These are phyloP conservation scores for Fusarium nanum DNA, from an alignment of 2,329 filamentous ascomycete species.

Conservation along the genomic window DNA sequence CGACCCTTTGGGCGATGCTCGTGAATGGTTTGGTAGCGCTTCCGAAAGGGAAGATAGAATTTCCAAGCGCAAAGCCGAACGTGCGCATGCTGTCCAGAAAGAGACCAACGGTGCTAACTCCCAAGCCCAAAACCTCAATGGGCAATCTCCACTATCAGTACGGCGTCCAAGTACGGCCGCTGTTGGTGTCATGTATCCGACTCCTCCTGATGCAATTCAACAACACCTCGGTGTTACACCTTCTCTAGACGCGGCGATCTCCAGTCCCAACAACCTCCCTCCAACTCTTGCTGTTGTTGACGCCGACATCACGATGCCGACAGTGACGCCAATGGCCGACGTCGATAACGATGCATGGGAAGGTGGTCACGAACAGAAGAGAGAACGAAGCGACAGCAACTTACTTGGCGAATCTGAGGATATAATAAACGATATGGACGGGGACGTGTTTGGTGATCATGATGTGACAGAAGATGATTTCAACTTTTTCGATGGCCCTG, in stretches of 20 bases:
- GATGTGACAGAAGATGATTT: conserved; percentile 86
- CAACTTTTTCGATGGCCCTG: conserved; percentile 78
- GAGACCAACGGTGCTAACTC: conserved; percentile 59
- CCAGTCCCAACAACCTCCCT: conserved; percentile 64
- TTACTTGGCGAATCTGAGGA: conserved; percentile 64
- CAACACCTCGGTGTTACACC: conserved; percentile 64
- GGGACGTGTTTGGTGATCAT: conserved; percentile 77
- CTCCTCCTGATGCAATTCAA: conserved; percentile 75
- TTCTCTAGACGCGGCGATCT: conserved; percentile 65
- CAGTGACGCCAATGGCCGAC: conserved; percentile 36
- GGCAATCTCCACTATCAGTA: conserved; percentile 63
- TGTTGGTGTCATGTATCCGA: conserved; percentile 74
- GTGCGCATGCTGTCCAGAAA: conserved; percentile 56
- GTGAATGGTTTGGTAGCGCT: conserved; percentile 59
- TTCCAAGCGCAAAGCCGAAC: conserved; percentile 62
- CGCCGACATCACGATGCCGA: conserved; percentile 41
- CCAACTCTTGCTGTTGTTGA: conserved; percentile 49
- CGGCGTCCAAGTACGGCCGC: conserved; percentile 62
- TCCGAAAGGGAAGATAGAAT: conserved; percentile 61
- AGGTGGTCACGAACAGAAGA: conserved; percentile 57
- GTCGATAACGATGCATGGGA: conserved; percentile 48
- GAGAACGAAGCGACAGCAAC: conserved; percentile 57
- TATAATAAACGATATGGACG: conserved; percentile 75
- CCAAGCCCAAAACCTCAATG: conserved; percentile 57
- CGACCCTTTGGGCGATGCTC: conserved; percentile 62